Evolutionary conservation across 768 basidiomycete genomes (phyloP), one percentile per base, ranked within the genome.

Genomic region (Boletellus ananas): DNA sequence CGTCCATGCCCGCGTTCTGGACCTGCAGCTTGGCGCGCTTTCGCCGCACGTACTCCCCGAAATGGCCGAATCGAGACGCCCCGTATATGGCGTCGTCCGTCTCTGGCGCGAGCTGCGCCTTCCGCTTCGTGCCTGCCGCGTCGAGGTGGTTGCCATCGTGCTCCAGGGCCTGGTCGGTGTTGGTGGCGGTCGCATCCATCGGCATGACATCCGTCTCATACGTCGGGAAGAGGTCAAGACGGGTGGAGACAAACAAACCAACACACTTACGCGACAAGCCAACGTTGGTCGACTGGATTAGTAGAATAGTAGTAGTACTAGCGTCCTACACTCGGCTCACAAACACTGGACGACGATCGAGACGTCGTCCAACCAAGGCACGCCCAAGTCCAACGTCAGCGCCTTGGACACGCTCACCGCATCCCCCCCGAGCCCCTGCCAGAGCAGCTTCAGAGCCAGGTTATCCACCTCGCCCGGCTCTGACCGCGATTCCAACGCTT

Each of bases 1-100:
- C 57, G 18, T 44, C 64, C 18, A 59, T 52, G 23, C 67, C 62
- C 33, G 64, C 63, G 52, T 92, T 90, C 70, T 93, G 89, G 5
- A 91, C 82, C 58, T 88, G 89, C 43, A 98, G 66, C 66, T 98
- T 98, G 27, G 87, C 85, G 3, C 95, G 81, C 70, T 97, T 97
- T 52, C 93, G 76, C 3, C 76, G 69, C 90, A 96, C 92, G 62
- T 96, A 97, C 61, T 94, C 85, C 1, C 87, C 89, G 54, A 83
- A 90, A 1, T 80, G 81, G 13, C 90, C 93, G 64, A 94, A 97
- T 33, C 74, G 79, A 27, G 86, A 80, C 3, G 87, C 80, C 0
- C 86, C 90, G 63, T 94, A 96, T 9, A 80, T 76, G 20, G 75
- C 72, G 10, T 73, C 69, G 44, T 76, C 71, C 13, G 67, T 65